Percentiles rank a stretch among this genome's conserved stretches.
Evolutionary conservation across 768 basidiomycete genomes (phyloP).

Genomic region (Piloderma croceum): DNA sequence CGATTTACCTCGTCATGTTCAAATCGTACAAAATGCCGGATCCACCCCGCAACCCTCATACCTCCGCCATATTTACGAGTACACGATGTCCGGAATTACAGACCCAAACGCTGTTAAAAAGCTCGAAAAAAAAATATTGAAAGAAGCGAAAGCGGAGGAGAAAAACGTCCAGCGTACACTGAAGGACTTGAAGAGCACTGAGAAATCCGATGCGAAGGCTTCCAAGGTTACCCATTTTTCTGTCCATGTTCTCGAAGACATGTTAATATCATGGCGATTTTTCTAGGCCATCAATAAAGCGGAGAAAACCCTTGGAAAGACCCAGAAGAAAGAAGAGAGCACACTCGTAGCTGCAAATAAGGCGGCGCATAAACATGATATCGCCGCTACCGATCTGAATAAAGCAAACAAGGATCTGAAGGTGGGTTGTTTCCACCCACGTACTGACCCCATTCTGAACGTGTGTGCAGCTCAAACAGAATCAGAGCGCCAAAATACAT

Average conservation of each 20-base stretch:
- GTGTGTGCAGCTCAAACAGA: slow-evolving; percentile 19
- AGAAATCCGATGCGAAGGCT: slow-evolving; percentile 49
- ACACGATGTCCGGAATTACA: slow-evolving; percentile 18
- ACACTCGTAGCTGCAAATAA: slow-evolving; percentile 46
- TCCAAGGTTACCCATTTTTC: slow-evolving; percentile 36
- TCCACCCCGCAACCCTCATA: neutral
- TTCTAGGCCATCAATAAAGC: slow-evolving; percentile 42
- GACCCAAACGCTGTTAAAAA: slow-evolving; percentile 29
- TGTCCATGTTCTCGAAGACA: neutral
- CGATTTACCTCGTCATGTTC: neutral
- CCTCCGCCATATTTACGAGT: neutral
- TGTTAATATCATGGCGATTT: neutral
- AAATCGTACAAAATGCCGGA: neutral
- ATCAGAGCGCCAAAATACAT: slow-evolving; percentile 16
- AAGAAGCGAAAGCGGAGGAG: slow-evolving; percentile 50
- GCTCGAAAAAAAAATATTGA: slow-evolving; percentile 39
- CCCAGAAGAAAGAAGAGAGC: slow-evolving; percentile 46
- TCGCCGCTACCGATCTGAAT: slow-evolving; percentile 37
- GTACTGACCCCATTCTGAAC: neutral
- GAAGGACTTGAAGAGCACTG: slow-evolving; percentile 47
- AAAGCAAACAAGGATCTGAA: slow-evolving; percentile 40
- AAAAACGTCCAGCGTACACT: slow-evolving; percentile 44
- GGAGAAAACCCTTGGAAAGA: slow-evolving; percentile 40
- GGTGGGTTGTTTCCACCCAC: slow-evolving; percentile 22
- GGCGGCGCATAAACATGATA: slow-evolving; percentile 48